A percentile compares a stretch with the other conserved stretches of the same genome.
phyloP scores from a whole-genome alignment of 768 basidiomycete genomes.

The Rhodotorula diobovata region DNA sequence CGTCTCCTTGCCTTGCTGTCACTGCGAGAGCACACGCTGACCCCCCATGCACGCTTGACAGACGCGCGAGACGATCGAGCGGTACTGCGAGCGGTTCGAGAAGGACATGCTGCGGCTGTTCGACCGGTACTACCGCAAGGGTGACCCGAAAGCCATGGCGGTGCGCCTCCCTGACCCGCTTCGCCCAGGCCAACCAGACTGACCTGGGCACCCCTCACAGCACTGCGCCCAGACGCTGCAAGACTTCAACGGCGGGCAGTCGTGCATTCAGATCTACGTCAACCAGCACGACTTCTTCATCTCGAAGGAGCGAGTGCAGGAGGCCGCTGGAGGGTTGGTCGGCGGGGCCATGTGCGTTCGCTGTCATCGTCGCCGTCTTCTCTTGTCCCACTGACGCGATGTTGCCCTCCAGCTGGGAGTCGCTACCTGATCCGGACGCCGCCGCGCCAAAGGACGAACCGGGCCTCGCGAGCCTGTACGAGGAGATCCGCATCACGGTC shows the following conservation, averaged over 20 bases:
- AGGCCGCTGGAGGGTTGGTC: constrained; percentile 45
- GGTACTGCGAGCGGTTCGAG: constrained; percentile 97
- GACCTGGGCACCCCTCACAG: constrained; percentile 50
- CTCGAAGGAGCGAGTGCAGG: constrained; percentile 66
- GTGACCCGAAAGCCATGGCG: constrained; percentile 99
- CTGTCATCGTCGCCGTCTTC: background rate
- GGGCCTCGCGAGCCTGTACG: constrained; percentile 71
- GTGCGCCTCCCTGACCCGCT: constrained; percentile 51
- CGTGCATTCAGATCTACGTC: constrained; percentile 96
- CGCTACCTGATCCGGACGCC: constrained; percentile 71
- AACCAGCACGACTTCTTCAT: constrained; percentile 99
- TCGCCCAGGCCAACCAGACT: background rate
- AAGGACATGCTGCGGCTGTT: constrained; percentile 96
- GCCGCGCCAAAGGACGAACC: constrained; percentile 71
- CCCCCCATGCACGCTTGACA: constrained; percentile 43
- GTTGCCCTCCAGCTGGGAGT: constrained; percentile 68
- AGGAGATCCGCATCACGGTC: constrained; percentile 83
- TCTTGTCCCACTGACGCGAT: constrained; percentile 14
- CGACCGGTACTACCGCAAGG: constrained; percentile 89
- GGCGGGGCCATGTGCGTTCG: constrained; percentile 50
- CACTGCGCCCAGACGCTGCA: constrained; percentile 94
- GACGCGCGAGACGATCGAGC: constrained; percentile 88
- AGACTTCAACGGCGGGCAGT: constrained; percentile 95
- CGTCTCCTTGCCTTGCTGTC: no score
- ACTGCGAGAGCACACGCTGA: background rate